These are phyloP conservation scores for Lichtheimia corymbifera DNA, from an alignment of 371 early-diverging fungal species.

Conservation along the genomic window DNA sequence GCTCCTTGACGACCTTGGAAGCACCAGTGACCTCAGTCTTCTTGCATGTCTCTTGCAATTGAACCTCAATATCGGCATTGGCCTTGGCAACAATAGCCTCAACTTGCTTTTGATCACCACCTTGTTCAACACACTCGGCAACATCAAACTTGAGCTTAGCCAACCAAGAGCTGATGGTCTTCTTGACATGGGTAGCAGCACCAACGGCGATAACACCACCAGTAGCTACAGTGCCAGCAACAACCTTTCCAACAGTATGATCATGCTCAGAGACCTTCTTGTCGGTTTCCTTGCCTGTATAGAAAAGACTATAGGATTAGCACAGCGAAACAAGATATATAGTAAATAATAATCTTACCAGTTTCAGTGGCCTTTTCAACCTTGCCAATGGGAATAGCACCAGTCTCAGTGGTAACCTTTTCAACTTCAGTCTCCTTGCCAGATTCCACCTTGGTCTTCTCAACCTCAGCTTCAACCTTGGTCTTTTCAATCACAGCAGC, in stretches of 20 bases:
- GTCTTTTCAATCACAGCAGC: not conserved
- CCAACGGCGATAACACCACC: slow-evolving; percentile 8
- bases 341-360: not conserved
- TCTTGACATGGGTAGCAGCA: slow-evolving; percentile 21
- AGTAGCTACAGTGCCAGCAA: slow-evolving; percentile 2
- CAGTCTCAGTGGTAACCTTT: not conserved
- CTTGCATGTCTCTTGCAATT: not conserved
- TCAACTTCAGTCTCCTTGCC: not conserved
- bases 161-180: slow-evolving; percentile 20
- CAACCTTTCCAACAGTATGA: not conserved
- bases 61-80: not conserved
- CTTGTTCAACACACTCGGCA: not conserved
- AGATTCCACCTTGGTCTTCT: no score
- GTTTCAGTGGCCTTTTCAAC: not conserved
- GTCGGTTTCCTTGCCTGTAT: not conserved
- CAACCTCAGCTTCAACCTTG: not conserved
- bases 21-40: not conserved
- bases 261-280: slow-evolving; percentile 21
- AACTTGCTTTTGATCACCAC: not conserved
- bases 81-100: slow-evolving; percentile 3
- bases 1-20: not conserved
- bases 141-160: not conserved
- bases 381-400: not conserved
- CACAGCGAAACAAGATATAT: not conserved
- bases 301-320: no score